Conservation (phyloP, 1,139 yeast species). For the Yamadazyma spencermartinsiae region DNA sequence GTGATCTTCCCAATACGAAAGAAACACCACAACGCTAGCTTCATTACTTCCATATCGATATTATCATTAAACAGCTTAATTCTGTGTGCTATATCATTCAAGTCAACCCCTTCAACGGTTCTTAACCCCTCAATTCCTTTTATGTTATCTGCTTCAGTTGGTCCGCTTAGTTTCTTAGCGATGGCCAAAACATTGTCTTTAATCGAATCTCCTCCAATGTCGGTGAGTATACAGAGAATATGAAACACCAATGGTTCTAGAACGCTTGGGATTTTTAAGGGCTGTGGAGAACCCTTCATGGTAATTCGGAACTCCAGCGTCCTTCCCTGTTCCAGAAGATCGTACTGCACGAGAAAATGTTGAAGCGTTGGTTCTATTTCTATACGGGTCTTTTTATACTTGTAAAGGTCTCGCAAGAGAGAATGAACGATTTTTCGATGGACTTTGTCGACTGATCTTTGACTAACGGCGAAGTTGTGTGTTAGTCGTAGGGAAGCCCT, state of each 20-base stretch:
- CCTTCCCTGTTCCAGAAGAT: constrained; percentile 1
- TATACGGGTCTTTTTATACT: constrained; percentile 19
- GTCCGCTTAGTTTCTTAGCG: not conserved
- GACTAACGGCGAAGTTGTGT: constrained; percentile 1
- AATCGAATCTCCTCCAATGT: not conserved
- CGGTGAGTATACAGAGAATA: not conserved
- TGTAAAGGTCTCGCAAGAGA: constrained; percentile 19
- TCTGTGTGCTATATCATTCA: not conserved
- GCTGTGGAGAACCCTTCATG: not conserved
- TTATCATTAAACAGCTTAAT: not conserved
- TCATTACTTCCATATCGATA: not conserved
- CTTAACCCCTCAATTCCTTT: not conserved
- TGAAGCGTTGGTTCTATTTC: constrained; percentile 25
- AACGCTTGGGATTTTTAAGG: not conserved
- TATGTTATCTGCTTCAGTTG: not conserved
- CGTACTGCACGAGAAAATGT: constrained; percentile 27
- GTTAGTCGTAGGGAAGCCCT: constrained; percentile 6
- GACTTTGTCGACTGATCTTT: constrained; percentile 20
- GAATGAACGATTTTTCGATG: constrained; percentile 27
- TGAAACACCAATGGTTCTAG: not conserved
- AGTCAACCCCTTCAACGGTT: not conserved
- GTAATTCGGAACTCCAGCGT: not conserved
- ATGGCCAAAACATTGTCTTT: not conserved
- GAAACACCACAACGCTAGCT: constrained; percentile 1
- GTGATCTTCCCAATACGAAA: not conserved